These are phyloP conservation scores for Cotoneaster glaucophyllus DNA, from an alignment of 306 rosid genomes.

Conservation along the genomic window DNA sequence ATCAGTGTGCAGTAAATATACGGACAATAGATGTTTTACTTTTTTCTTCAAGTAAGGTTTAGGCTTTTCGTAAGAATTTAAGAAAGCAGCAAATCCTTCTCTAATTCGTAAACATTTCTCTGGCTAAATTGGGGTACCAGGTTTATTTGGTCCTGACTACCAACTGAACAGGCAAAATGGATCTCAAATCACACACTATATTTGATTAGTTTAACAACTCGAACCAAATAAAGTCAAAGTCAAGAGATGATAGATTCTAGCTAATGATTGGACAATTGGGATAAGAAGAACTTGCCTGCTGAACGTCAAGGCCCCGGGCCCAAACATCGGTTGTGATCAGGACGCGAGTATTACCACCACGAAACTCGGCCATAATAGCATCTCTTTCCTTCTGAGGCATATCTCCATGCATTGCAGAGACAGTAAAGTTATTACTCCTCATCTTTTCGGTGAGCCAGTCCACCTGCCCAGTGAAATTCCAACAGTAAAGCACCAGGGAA, in stretches of 20 bases:
- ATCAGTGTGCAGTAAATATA: too few relatives aligned
- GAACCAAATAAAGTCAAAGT: neutral
- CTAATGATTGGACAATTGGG: neutral
- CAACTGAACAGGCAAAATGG: neutral
- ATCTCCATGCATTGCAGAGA: conserved; percentile 97
- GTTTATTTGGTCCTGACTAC: neutral
- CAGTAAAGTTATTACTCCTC: conserved; percentile 91
- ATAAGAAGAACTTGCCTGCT: conserved; percentile 61
- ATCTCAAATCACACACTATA: neutral
- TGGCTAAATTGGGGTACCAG: neutral
- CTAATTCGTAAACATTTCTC: neutral
- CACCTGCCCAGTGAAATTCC: conserved; percentile 45
- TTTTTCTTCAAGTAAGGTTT: too few relatives aligned
- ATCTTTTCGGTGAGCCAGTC: conserved; percentile 97
- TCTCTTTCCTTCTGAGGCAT: conserved; percentile 99
- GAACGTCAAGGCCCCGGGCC: conserved; percentile 99
- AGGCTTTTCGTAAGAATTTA: too few relatives aligned
- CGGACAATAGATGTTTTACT: too few relatives aligned
- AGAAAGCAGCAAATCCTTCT: too few relatives aligned
- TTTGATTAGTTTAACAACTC: neutral
- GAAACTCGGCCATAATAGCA: conserved; percentile 91
- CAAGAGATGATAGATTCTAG: neutral
- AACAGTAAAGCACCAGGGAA: neutral
- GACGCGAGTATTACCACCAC: conserved; percentile 84
- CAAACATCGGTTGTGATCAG: conserved; percentile 97